Base-by-base conservation (phyloP, 129 eudicot genomes). In the Flaveria linearis region DNA sequence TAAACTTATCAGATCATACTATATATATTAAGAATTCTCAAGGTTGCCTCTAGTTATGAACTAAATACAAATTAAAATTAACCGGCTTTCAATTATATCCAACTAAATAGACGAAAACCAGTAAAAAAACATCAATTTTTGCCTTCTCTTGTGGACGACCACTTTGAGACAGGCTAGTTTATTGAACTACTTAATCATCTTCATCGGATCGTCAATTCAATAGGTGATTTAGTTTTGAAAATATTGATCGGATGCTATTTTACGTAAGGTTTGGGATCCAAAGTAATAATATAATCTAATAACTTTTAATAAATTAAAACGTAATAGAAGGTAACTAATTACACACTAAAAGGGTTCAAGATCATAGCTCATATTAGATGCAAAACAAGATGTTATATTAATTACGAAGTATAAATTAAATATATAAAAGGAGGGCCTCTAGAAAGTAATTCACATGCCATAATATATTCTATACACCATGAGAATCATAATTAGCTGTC, bases 401-500 rank as follows among this genome's bases (percentile, higher is more conserved):
- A 63, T 30, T 63, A 15, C 69, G 3, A 30, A 63, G 46, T 13
- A 63, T 15, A 25, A 12, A 20, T 20, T 20, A 20, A 20, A 17
- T 36, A 7, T 55, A 18, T 41, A 14, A 63, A 33, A 63, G 10
- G 7, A 51, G 36, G 16, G 16, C 51, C 10, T 50, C 1, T 4
- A 26, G 20, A 57, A 42, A 41, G 55, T 16, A 57, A 39, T 7
- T 25, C 68, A 74, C 69, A 74, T 74, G 78, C 56, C 53, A 57
- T 76, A 36, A 49, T 22, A 66, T 52, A 39, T 51, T 39, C 28
- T 65, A 36, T 49, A 52, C 66, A 51, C 73, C 65, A 10, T 51
- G 39, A 52, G 74, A 66, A 66, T 66, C 74, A 66, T 63, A 52
- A 50, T 13, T 65, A 76, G 73, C 56, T 66, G 67, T 66, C 80